Base-by-base conservation (phyloP, 805 yeast species). In the Alloascoidea africana region DNA sequence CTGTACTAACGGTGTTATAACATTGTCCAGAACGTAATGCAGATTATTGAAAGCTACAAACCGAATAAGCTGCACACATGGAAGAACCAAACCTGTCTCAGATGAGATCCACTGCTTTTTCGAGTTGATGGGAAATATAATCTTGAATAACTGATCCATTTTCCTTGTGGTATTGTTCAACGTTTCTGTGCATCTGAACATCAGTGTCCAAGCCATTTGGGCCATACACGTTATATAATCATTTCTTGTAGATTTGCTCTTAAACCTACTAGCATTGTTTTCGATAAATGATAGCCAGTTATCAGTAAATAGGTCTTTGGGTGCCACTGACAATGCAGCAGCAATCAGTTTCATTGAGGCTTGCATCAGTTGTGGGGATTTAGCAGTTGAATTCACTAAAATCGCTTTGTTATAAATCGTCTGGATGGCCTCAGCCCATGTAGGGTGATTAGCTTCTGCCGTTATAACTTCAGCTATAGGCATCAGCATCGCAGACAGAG, bases 371-470 rank as follows among this genome's bases (percentile, higher is more conserved):
- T 63, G 67, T 16, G 46, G 66, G n/a, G 30, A 23, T 23, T 23
- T 23, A 8, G n/a, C n/a, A 8, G 8, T 23, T 8, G 13, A 8
- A 41, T 55, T 66, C 60, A 68, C 64, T 36, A 59, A 68, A 39
- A 52, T 55, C 32, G 64, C 66, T 13, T 68, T 70, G 13, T 63
- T 55, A 52, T 70, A 76, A 11, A 89, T 72, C 14, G 64, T 59
- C 16, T 69, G 68, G 38, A 85, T 70, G 0, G 96, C 91, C 32
- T 75, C 82, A 0, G 78, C 76, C 99, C 98, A 91, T 1, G 80
- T 74, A 2, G 98, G 98, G 53, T 89, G 94, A 50, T 91, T 89
- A 0, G 85, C 87, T 52, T 91, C 99, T 0, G 96, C 97, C 0
- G 96, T 84, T 19, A 87, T 65, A 1, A 75, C 65, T 5, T 84